Percentiles rank a stretch among this genome's conserved stretches.
Conservation (phyloP, 331 rosid genomes). For the Saraca asoca region DNA sequence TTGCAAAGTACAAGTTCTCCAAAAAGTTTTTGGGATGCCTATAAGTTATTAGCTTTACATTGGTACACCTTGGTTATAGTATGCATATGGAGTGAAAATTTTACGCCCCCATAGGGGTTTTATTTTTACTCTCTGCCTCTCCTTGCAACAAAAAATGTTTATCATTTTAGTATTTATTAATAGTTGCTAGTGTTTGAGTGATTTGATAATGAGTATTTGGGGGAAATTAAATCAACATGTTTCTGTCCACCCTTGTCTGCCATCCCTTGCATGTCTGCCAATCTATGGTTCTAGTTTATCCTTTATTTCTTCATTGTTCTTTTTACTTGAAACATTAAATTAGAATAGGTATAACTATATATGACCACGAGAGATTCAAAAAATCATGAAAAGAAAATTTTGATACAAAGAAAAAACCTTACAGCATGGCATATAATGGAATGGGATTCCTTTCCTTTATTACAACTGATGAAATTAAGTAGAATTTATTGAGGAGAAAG, state of each 20-base stretch:
- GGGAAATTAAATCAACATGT: not conserved
- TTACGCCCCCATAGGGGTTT: not conserved
- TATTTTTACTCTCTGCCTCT: not conserved
- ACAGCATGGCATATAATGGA: too few relatives aligned
- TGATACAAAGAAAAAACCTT: not conserved
- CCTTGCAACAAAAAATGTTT: not conserved
- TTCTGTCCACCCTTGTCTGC: not conserved
- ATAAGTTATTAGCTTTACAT: not conserved
- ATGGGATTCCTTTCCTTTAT: too few relatives aligned
- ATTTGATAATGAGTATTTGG: not conserved
- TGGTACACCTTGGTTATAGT: not conserved
- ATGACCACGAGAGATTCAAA: not conserved
- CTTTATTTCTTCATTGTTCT: not conserved
- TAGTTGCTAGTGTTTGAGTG: slow-evolving; percentile 3
- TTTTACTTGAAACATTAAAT: not conserved
- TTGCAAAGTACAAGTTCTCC: not conserved
- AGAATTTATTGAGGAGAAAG: too few relatives aligned
- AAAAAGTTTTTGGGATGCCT: not conserved
- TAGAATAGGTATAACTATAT: not conserved
- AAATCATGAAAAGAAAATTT: not conserved
- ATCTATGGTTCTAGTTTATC: not conserved
- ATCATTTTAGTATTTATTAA: not conserved
- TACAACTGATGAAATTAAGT: too few relatives aligned
- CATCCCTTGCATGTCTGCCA: not conserved
- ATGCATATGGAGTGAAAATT: not conserved